Base-by-base conservation (phyloP, 116 monocot genomes). In the Dioscorea cayenensis region DNA sequence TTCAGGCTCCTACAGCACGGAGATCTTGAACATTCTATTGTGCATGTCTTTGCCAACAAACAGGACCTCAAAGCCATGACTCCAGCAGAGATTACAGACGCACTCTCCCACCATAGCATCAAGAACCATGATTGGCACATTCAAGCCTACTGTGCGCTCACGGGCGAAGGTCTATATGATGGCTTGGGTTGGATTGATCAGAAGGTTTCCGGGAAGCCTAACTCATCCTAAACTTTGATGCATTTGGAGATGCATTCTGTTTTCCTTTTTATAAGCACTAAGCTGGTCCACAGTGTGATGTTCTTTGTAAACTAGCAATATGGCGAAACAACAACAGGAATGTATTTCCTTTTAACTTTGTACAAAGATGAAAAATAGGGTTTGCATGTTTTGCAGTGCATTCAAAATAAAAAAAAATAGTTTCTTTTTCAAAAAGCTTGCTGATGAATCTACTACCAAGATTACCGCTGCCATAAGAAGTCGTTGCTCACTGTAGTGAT, bases 71-170 rank as follows among this genome's bases (percentile, higher is more conserved):
- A 92, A 27, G 96, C 96, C 12, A 96, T 96, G 96, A 80, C 90
- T 4, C 90, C 92, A 0, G 96, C 92, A 0, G 92, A 95, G 84
- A 89, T 95, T 67, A 92, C 89, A 0, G 89, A 92, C 65, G 87
- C 95, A 19, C 86, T 95, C 18, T 92, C 95, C 35, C 83, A 89
- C 48, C 95, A 92, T 71, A 87, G 85, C 89, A 95, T 95, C 71
- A 95, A 95, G 82, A 87, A 84, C 83, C 92, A 92, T 25, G 90
- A 96, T 79, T 96, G 96, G 96, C 92, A 92, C 76, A 96, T 96
- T 72, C 96, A 96, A 75, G 92, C 87, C 22, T 82, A 86, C 38
- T 88, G 84, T 64, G 91, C 91, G 18, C 70, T 95, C 76, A 87
- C 89, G 5, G 96, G 96, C 6, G 92, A 87, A 0, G 96, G 96